Evolutionary conservation across 805 yeast genomes (phyloP), one percentile per base, ranked within the genome.

Genomic region (Nakazawaea holstii): DNA sequence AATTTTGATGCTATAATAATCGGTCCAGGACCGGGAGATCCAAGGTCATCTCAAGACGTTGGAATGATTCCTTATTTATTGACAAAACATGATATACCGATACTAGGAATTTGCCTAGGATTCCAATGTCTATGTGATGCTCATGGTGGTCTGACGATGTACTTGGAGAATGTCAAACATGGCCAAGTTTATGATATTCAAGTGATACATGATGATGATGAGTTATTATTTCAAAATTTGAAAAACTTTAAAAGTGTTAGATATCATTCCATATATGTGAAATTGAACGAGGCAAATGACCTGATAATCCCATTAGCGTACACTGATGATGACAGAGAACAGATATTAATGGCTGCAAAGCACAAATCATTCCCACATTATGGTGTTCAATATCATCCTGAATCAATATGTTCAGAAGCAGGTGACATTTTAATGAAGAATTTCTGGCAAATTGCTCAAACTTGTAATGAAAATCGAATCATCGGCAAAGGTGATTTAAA

Each of bases 1-100:
- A 58, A 68, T 7, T 81, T 88, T 54, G 88, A 86, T 49, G 89
- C 89, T 31, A 71, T 94, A 2, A 80, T 94, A 0, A 73, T 94
- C 8, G 99, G 99, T 0, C 99, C 99, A 0, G 99, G 99, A 0
- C 99, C 99, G 0, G 99, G 99, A 0, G 80, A 87, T 55, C 99
- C 99, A 0, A 63, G 66, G 1, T 67, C 69, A 55, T 58, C 74
- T 4, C 33, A 59, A 1, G 97, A 91, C 57, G 78, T 84, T 28
- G 97, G 96, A 0, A 73, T 89, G 9, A 78, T 91, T 13, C 77
- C 81, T 0, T 63, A 65, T 7, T 50, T 91, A 53, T 84, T 77
- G 26, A 56, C 66, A 30, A 56, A 60, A 6, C 57, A 58, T n/a
- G 50, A 55, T 1, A 57, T 81, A 1, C 98, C 98, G 0, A 75